phyloP scores from a whole-genome alignment of 176 grass and related monocot genomes.

The Raddia distichophylla region DNA sequence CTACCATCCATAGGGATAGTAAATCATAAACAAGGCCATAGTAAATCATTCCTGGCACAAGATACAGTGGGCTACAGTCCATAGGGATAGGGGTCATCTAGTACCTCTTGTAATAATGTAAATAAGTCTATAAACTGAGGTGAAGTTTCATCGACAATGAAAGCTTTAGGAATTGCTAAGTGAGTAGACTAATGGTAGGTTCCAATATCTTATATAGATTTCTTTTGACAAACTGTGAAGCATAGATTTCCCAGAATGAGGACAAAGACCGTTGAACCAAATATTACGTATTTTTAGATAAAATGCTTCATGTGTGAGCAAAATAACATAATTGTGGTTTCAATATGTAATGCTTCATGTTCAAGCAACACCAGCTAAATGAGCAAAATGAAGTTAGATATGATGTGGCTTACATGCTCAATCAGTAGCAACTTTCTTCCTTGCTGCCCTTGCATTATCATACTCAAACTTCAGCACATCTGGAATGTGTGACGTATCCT shows the following conservation, averaged over 20 bases:
- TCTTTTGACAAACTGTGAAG: constrained; percentile 30
- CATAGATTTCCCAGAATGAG: background rate
- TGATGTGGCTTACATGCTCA: constrained; percentile 57
- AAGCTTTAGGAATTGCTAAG: constrained; percentile 16
- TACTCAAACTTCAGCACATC: constrained; percentile 97
- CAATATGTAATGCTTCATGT: background rate
- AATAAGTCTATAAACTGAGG: background rate
- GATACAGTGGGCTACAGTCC: background rate
- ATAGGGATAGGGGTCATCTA: background rate
- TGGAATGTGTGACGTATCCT: constrained; percentile 92
- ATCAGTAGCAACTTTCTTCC: constrained; percentile 90
- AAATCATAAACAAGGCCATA: too few species aligned
- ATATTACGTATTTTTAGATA: background rate
- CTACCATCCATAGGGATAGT: too few species aligned
- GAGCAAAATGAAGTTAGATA: constrained; percentile 12
- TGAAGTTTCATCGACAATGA: background rate
- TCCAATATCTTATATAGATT: background rate
- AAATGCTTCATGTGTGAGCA: background rate
- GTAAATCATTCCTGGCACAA: background rate
- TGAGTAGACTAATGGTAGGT: background rate
- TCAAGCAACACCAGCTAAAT: constrained; percentile 8
- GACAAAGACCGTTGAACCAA: background rate
- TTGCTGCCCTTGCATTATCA: constrained; percentile 89
- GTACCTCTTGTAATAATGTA: background rate
- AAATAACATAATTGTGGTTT: constrained; percentile 1